Evolutionary conservation across 169 alveolate genomes (phyloP).

Genomic region (Plasmodium falciparum): DNA sequence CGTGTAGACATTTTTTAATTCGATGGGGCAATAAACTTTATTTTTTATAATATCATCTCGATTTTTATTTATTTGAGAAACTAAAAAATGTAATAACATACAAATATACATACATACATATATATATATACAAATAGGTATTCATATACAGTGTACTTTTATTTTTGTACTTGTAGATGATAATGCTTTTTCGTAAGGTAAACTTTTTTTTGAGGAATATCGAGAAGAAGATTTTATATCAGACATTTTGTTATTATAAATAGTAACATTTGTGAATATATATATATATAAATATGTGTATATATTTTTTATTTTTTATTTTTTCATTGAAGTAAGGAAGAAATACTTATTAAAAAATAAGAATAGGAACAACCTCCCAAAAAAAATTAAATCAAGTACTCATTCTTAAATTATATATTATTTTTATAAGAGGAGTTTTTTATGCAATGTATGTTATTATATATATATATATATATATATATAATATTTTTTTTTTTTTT

Average conservation of each 20-base stretch:
- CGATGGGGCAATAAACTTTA: constrained; percentile 68
- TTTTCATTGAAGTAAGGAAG: background rate
- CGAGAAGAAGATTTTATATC: constrained; percentile 44
- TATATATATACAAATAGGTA: no score
- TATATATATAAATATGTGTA: no score
- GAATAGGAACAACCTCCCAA: no score
- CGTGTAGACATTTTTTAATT: constrained; percentile 56
- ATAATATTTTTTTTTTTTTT: no score
- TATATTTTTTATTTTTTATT: constrained; percentile 10
- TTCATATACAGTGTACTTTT: background rate
- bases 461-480: no score
- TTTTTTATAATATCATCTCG: constrained; percentile 67
- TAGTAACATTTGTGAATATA: no score
- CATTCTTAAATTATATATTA: no score
- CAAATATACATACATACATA: no score
- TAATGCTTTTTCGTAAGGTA: constrained; percentile 44
- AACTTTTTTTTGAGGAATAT: constrained; percentile 55
- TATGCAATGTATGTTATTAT: no score
- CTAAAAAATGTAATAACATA: constrained; percentile 5
- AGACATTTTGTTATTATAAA: constrained; percentile 6
- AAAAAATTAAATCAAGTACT: no score
- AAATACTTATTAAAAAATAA: no score
- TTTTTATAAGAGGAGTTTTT: no score
- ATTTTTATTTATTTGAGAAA: constrained; percentile 41
- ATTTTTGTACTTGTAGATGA: constrained; percentile 56